Evolutionary conservation across 1,139 yeast species (phyloP).

Genomic region (Scheffersomyces segobiensis): DNA sequence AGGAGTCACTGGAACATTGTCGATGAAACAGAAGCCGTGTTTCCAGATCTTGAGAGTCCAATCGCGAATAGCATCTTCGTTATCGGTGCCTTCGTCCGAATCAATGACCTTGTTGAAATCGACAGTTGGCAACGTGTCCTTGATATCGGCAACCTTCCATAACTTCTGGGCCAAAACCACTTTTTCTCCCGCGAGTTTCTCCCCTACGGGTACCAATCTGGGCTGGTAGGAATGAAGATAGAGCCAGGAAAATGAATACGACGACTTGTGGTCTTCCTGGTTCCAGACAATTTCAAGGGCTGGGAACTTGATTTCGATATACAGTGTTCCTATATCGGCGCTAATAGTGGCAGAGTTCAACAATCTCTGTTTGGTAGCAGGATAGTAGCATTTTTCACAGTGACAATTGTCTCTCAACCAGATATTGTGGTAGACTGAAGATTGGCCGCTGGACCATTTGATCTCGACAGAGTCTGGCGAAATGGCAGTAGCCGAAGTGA

Average conservation of each 20-base stretch:
- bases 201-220: slow-evolving; percentile 31
- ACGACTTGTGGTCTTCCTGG: slow-evolving; percentile 51
- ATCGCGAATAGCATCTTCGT: slow-evolving; percentile 51
- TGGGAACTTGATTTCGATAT: slow-evolving; percentile 13
- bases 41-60: slow-evolving; percentile 62
- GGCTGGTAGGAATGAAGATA: slow-evolving; percentile 61
- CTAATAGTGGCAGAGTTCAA: slow-evolving; percentile 58
- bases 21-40: slow-evolving; percentile 65
- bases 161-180: slow-evolving; percentile 29
- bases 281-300: slow-evolving; percentile 43
- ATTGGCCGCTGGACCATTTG: slow-evolving; percentile 13
- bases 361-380: slow-evolving; percentile 62
- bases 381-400: slow-evolving; percentile 60
- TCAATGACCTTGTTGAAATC: slow-evolving; percentile 50
- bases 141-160: slow-evolving; percentile 55
- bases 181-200: slow-evolving; percentile 28
- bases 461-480: slow-evolving; percentile 1
- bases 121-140: slow-evolving; percentile 48
- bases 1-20: slow-evolving; percentile 62
- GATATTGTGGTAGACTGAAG: slow-evolving; percentile 44
- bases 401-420: slow-evolving; percentile 77
- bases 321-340: slow-evolving; percentile 42
- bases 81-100: slow-evolving; percentile 28
- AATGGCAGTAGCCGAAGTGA: neutral
- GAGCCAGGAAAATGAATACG: slow-evolving; percentile 54